These are phyloP conservation scores for Amyloporia xantha DNA, from an alignment of 768 basidiomycete species.

Conservation along the genomic window DNA sequence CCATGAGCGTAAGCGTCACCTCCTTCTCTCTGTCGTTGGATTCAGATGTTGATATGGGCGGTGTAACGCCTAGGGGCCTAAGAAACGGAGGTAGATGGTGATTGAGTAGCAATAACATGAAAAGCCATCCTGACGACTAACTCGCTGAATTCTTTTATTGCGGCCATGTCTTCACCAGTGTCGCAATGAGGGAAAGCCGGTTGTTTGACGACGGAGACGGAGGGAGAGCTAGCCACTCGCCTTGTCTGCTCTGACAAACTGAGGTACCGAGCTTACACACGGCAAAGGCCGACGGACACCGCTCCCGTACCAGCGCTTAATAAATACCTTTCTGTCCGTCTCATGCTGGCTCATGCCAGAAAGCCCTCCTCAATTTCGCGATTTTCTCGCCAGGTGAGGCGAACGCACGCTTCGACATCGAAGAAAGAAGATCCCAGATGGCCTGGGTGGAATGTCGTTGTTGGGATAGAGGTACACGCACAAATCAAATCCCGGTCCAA, in stretches of 20 bases:
- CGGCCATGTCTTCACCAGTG: too few species aligned
- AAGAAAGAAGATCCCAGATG: conserved; percentile 36
- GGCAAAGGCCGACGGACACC: background rate
- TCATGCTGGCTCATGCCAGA: conserved; percentile 14
- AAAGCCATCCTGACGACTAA: too few species aligned
- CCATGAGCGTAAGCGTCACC: conserved; percentile 80
- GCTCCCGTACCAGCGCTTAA: background rate
- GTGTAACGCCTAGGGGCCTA: conserved; percentile 78
- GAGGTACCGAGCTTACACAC: background rate
- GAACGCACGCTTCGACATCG: conserved; percentile 7
- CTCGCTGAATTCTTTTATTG: too few species aligned
- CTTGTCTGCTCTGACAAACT: conserved; percentile 7
- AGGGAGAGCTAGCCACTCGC: background rate
- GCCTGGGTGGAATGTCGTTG: conserved; percentile 85
- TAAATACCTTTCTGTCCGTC: background rate
- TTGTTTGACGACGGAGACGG: background rate
- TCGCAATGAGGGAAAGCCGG: background rate
- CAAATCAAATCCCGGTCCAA: conserved; percentile 86
- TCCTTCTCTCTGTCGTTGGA: conserved; percentile 77
- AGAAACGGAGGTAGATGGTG: background rate
- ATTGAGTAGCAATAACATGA: too few species aligned
- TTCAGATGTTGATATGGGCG: conserved; percentile 72
- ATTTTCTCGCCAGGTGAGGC: conserved; percentile 1
- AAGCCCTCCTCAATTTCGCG: conserved; percentile 5
- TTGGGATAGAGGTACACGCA: conserved; percentile 94